Percentiles rank a stretch among this genome's conserved stretches.
Conservation (phyloP, 768 basidiomycete genomes). For the Amanita rubescens region DNA sequence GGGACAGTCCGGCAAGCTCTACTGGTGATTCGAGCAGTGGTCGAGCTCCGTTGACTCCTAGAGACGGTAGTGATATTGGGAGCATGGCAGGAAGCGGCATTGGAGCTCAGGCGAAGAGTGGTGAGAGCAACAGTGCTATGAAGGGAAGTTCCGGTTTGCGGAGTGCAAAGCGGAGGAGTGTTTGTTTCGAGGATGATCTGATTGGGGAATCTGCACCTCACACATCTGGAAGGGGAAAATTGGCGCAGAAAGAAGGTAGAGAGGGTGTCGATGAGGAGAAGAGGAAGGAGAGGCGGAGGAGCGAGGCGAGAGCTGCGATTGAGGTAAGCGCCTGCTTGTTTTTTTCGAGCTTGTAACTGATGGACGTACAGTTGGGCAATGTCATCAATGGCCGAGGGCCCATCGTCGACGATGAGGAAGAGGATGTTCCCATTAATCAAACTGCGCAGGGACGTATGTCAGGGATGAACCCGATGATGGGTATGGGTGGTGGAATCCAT, state of each 20-base stretch:
- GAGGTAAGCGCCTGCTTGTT: conserved; percentile 48
- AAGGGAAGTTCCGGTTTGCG: conserved; percentile 21
- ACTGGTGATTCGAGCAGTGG: conserved; percentile 82
- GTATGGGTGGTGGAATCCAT: conserved; percentile 25
- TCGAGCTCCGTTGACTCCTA: conserved; percentile 65
- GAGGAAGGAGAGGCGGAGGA: conserved; percentile 66
- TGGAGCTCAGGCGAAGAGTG: conserved; percentile 13
- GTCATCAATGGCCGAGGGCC: conserved; percentile 76
- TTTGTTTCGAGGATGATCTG: conserved; percentile 59
- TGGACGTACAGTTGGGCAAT: conserved; percentile 61
- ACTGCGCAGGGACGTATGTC: conserved; percentile 33
- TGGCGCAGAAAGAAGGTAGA: conserved; percentile 29
- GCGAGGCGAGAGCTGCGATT: conserved; percentile 81
- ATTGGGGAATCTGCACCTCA: conserved; percentile 8
- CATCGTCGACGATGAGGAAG: conserved; percentile 45
- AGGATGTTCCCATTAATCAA: conserved; percentile 41
- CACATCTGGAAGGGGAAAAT: background rate
- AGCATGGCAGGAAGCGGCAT: conserved; percentile 13
- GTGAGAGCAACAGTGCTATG: conserved; percentile 21
- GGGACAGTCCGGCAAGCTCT: conserved; percentile 76
- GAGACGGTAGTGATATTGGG: conserved; percentile 66
- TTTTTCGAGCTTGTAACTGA: background rate
- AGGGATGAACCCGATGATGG: conserved; percentile 39
- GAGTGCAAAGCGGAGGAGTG: conserved; percentile 52
- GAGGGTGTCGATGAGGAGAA: conserved; percentile 35